Evolutionary conservation across 2,329 filamentous ascomycete species (phyloP).

Genomic region (Metarhizium rileyi): DNA sequence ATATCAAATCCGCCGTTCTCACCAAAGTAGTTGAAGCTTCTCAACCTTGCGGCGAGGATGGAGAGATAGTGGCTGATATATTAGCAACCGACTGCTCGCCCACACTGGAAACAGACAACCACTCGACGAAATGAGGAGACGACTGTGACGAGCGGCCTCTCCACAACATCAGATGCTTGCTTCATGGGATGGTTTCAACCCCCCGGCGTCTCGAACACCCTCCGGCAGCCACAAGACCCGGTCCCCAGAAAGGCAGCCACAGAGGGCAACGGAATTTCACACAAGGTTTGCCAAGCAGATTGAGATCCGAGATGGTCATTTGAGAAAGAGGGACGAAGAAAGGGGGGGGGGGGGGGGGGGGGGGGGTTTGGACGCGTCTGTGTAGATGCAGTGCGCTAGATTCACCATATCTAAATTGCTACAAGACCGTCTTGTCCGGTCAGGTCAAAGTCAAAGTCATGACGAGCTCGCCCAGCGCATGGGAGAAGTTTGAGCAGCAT

Average conservation of each 20-base stretch:
- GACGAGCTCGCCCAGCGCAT: not conserved
- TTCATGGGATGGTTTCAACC: not conserved
- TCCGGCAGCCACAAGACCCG: not conserved
- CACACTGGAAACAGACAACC: not conserved
- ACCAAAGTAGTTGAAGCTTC: not conserved
- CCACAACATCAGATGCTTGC: not conserved
- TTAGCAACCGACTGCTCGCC: not conserved
- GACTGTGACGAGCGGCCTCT: not conserved
- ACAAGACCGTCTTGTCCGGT: no score
- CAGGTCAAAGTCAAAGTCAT: not conserved
- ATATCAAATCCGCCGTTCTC: not conserved
- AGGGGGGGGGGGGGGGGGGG: no score
- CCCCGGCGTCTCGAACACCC: not conserved
- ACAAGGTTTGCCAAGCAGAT: not conserved
- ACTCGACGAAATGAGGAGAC: not conserved
- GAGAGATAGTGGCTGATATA: not conserved
- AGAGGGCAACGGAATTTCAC: not conserved
- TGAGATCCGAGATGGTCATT: no score
- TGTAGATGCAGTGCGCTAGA: no score
- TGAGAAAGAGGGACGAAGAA: no score
- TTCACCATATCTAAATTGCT: no score
- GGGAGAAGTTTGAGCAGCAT: not conserved
- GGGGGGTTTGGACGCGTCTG: no score
- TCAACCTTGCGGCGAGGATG: not conserved
- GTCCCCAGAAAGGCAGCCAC: not conserved